phyloP scores from a whole-genome alignment of 2,329 filamentous ascomycete genomes.

The Penicillium sp. region DNA sequence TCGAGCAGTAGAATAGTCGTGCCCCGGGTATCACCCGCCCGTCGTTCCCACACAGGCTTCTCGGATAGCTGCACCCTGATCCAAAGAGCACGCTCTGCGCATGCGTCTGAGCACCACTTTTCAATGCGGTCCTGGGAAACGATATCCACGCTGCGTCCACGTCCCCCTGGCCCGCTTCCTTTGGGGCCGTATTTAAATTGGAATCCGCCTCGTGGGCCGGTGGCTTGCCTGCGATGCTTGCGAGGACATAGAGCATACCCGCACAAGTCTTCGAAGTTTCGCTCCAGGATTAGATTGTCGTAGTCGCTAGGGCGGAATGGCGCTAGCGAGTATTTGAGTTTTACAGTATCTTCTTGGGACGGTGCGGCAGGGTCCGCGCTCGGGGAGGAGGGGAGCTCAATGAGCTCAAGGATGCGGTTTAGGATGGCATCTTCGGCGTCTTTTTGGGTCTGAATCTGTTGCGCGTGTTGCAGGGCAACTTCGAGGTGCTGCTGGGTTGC shows the following conservation, averaged over 20 bases:
- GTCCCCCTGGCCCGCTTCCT: slow-evolving; percentile 43
- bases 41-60: slow-evolving; percentile 79
- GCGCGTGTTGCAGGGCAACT: slow-evolving; percentile 77
- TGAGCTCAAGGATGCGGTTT: slow-evolving; percentile 67
- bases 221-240: slow-evolving; percentile 56
- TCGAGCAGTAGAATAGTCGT: slow-evolving; percentile 62
- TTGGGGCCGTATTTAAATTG: slow-evolving; percentile 61
- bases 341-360: slow-evolving; percentile 57
- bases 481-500: slow-evolving; percentile 50
- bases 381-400: slow-evolving; percentile 57
- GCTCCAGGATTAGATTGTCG: slow-evolving; percentile 82
- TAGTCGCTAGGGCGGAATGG: slow-evolving; percentile 86
- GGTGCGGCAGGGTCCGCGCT: slow-evolving; percentile 52
- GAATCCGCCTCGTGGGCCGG: slow-evolving; percentile 57
- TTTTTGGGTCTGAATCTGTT: slow-evolving; percentile 77
- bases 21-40: slow-evolving; percentile 47
- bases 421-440: slow-evolving; percentile 72
- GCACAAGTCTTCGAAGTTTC: slow-evolving; percentile 77
- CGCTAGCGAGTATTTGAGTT: slow-evolving; percentile 65
- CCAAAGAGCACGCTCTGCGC: slow-evolving; percentile 76
- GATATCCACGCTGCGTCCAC: slow-evolving; percentile 59
- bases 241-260: slow-evolving; percentile 77
- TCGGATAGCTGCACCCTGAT: slow-evolving; percentile 85
- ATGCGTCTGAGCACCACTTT: slow-evolving; percentile 81
- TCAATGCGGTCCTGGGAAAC: slow-evolving; percentile 70